These are phyloP conservation scores for Syncephalastrum contaminatum DNA, from an alignment of 371 early-diverging fungal species.

Conservation along the genomic window DNA sequence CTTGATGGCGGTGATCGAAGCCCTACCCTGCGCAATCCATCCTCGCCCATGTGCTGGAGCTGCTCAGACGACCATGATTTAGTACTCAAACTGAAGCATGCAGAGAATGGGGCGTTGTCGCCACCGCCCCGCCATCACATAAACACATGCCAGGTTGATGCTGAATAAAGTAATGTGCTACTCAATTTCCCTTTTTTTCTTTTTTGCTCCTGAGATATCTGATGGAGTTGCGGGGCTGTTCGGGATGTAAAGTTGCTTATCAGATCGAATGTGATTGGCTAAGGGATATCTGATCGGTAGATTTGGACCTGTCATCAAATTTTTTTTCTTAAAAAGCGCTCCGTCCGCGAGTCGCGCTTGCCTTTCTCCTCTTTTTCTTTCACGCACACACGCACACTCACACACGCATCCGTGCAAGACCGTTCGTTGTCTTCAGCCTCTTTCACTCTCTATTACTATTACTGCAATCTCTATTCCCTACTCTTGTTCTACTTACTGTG, in stretches of 20 bases:
- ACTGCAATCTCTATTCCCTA: too few relatives aligned
- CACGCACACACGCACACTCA: not conserved
- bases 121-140: too few relatives aligned
- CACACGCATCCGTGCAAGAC: too few relatives aligned
- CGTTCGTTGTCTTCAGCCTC: too few relatives aligned
- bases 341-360: not conserved
- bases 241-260: constrained; percentile 6
- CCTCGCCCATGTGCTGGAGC: not conserved
- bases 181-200: not conserved
- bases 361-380: constrained; percentile 2
- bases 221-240: constrained; percentile 6
- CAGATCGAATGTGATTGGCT: constrained; percentile 14
- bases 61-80: not conserved
- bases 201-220: constrained; percentile 10
- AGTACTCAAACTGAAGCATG: too few relatives aligned
- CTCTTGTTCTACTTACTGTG: not conserved
- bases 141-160: not conserved
- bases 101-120: too few relatives aligned
- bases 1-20: not conserved
- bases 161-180: not conserved
- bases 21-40: not conserved
- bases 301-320: constrained; percentile 2
- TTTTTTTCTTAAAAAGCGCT: too few relatives aligned
- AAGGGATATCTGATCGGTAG: constrained; percentile 3
- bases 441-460: too few relatives aligned